Base-by-base conservation (phyloP, 2,329 filamentous ascomycete species). In the Neodidymelliopsis sp. region DNA sequence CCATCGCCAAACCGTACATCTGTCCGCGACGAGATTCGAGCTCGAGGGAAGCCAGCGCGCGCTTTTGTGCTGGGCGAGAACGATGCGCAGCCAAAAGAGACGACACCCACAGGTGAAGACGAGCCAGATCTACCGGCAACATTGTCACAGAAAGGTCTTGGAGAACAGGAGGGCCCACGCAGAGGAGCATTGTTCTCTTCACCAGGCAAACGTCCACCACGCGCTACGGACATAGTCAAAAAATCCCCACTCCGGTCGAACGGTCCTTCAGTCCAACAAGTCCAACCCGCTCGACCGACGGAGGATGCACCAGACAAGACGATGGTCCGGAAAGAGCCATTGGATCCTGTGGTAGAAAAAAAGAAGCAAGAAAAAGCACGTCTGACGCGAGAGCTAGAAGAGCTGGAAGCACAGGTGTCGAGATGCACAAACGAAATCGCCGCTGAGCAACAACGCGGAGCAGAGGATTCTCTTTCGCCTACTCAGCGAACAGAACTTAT, bases 341-440 rank as follows among this genome's bases (percentile, higher is more conserved):
- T 49, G 12, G 56, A 70, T 44, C 59, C 61, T 13, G 62, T 63
- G 23, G 1, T 67, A 2, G 65, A 67, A 45, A 56, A 57, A 43
- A 67, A 55, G 30, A 69, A 59, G 15, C 65, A 60, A 30, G 67
- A 73, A 36, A 72, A 62, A 37, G 60, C 60, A 15, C 54, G 41
- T 20, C 52, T 74, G 2, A 43, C 62, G 35, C 57, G 58, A n/a
- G 61, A 70, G 43, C 13, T 73, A 22, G 42, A 64, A 34, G 56
- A 65, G 3, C 42, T 75, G 16, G 63, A 74, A 45, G 53, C 62
- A 12, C 67, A 74, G 12, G 59, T 74, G 8, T 59, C 57, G 18
- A 59, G 51, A 40, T 70, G 64, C 24, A 53, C 57, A 3, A 56
- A 62, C 10, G 66, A 67, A 44, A 62, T 73, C 27, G 33, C 40